phyloP scores from a whole-genome alignment of 805 yeast genomes.

The Scheffersomyces amazonensis region DNA sequence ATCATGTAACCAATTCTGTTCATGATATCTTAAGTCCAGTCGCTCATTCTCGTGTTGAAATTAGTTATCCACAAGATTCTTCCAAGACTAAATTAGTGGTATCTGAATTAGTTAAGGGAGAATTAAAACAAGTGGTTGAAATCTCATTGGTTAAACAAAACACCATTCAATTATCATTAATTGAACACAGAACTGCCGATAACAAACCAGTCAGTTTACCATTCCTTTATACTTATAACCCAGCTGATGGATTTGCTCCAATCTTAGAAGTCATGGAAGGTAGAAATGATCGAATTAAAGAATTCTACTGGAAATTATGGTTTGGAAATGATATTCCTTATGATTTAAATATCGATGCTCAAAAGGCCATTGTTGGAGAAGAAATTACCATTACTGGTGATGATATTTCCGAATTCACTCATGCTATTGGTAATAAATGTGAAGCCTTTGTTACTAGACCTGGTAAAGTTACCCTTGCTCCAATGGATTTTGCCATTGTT shows the following conservation, averaged over 20 bases:
- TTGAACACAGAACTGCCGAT: constrained; percentile 86
- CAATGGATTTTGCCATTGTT: constrained; percentile 99
- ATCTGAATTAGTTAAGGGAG: constrained; percentile 71
- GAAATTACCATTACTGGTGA: constrained; percentile 65
- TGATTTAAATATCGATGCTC: constrained; percentile 70
- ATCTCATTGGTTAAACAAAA: constrained; percentile 49
- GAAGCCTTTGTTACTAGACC: constrained; percentile 92
- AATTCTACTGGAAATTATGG: constrained; percentile 98
- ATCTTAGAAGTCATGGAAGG: constrained; percentile 85
- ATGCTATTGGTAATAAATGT: constrained; percentile 95
- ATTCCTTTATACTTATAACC: constrained; percentile 74
- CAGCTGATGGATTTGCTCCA: constrained; percentile 94
- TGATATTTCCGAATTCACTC: constrained; percentile 88
- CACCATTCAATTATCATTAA: constrained; percentile 66
- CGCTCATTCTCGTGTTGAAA: constrained; percentile 56
- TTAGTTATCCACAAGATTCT: constrained; percentile 47
- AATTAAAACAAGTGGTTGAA: constrained; percentile 60
- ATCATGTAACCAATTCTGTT: constrained; percentile 76
- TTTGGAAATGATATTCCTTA: constrained; percentile 62
- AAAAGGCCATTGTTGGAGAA: constrained; percentile 68
- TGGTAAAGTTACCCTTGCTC: constrained; percentile 83
- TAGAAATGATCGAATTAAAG: constrained; percentile 90
- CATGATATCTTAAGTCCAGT: constrained; percentile 78
- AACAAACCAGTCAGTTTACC: constrained; percentile 70
- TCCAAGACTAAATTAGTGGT: constrained; percentile 56